Base-by-base conservation (phyloP, 345 rosid genomes). In the Populus pruinosa region DNA sequence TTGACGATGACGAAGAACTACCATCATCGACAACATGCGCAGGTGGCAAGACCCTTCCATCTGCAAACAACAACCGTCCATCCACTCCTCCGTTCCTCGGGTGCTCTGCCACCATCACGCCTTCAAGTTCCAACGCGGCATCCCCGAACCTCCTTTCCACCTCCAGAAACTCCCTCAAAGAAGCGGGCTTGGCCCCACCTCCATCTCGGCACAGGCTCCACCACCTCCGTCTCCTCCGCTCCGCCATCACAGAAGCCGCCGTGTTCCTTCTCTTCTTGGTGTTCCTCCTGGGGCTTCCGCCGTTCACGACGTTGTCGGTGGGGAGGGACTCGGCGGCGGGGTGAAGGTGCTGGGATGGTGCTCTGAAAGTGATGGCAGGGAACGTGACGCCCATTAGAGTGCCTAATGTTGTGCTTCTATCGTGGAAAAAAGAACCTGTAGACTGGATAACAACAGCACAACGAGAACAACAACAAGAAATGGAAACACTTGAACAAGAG, bases 381-480 rank as follows among this genome's bases (percentile, higher is more conserved):
- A 89, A 93, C 62, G 84, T 93, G 11, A 91, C 92, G 3, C 98
- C 98, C 98, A 94, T 94, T 49, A 94, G 87, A 33, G 98, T 93
- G 1, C 98, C 98, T 8, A 94, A 81, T 18, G 97, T 89, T 50
- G 94, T 93, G 97, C 98, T 94, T 86, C 98, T 85, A 66, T 94
- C 98, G 71, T 91, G 98, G 84, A 94, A 94, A 89, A 94, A 94
- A 2, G 98, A 93, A 4, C 97, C 98, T 65, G 98, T 94, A 5
- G 98, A 94, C 98, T 93, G 82, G 3, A 70, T 62, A 75, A 38
- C 77, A 50, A 16, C 35, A 23, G 49, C 33, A 53, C 11, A 53
- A 69, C 3, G 38, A 47, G 65, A 63, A 5, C 29, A 14, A 38
- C 21, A 68, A 61, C 23, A 69, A 68, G 12, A 17, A 64, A 64